These are phyloP conservation scores for Cladosporium cucumerinum DNA, from an alignment of 2,329 filamentous ascomycete species.

Conservation along the genomic window DNA sequence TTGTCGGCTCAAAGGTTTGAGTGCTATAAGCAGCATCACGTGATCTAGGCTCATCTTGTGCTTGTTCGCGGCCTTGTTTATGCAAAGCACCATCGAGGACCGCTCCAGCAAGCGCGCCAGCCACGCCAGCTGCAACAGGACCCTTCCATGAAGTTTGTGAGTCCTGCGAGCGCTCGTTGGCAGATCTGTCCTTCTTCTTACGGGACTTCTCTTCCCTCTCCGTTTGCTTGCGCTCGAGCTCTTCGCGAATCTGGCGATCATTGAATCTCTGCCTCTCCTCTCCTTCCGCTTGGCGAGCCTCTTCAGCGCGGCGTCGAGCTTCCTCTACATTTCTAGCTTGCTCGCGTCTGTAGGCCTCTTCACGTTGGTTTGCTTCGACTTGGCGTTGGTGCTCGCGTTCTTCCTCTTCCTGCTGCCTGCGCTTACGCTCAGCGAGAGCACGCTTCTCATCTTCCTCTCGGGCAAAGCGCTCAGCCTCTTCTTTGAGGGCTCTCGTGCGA, in stretches of 20 bases:
- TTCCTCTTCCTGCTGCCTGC: slow-evolving; percentile 5
- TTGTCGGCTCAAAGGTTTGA: slow-evolving; percentile 29
- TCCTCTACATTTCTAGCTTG: slow-evolving; percentile 24
- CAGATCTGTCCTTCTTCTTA: background rate
- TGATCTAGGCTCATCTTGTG: background rate
- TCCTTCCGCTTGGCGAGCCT: slow-evolving; percentile 16
- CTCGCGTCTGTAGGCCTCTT: slow-evolving; percentile 31
- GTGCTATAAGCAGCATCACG: slow-evolving; percentile 12
- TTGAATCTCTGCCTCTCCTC: slow-evolving; percentile 8
- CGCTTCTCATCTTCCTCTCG: slow-evolving; percentile 22
- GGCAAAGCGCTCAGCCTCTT: slow-evolving; percentile 32
- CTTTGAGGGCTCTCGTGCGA: slow-evolving; percentile 34
- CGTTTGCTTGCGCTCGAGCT: slow-evolving; percentile 17
- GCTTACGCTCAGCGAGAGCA: slow-evolving; percentile 6
- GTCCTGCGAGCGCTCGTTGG: slow-evolving; percentile 9
- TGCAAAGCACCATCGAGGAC: slow-evolving; percentile 27
- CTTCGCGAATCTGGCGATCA: slow-evolving; percentile 17
- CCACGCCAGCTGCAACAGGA: slow-evolving; percentile 37
- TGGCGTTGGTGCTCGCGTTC: slow-evolving; percentile 9
- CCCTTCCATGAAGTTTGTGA: slow-evolving; percentile 35
- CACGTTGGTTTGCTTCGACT: slow-evolving; percentile 21
- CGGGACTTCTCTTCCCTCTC: slow-evolving; percentile 12
- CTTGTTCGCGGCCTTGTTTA: slow-evolving; percentile 21
- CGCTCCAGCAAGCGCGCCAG: slow-evolving; percentile 32
- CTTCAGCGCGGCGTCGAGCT: slow-evolving; percentile 16